These are phyloP conservation scores for Aspergillus carbonarius DNA, from an alignment of 2,329 filamentous ascomycete genomes.

Conservation along the genomic window DNA sequence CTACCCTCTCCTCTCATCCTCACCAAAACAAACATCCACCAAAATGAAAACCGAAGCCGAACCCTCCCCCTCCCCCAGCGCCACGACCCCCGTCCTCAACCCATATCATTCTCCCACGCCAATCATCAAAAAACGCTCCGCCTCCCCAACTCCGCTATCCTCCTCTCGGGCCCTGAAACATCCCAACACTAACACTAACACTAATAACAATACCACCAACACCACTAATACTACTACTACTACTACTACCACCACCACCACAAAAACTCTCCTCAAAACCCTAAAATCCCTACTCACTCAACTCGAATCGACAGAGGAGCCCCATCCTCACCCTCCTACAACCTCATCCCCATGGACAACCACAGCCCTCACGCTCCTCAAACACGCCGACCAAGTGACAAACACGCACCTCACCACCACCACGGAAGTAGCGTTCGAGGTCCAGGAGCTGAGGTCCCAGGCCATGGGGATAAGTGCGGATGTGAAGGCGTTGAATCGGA, in stretches of 20 bases:
- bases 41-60: not conserved
- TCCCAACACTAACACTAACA: no score
- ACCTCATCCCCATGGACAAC: no score
- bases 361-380: no score
- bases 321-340: not conserved
- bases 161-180: not conserved
- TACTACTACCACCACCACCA: not conserved
- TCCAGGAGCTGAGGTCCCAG: no score
- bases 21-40: not conserved
- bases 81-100: not conserved
- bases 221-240: no score
- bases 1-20: not conserved
- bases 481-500: no score
- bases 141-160: not conserved
- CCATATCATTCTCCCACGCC: not conserved
- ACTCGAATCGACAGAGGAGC: not conserved
- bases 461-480: no score
- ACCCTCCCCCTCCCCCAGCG: not conserved
- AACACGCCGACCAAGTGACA: no score
- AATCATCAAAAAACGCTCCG: not conserved
- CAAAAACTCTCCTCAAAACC: not conserved
- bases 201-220: no score
- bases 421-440: no score
- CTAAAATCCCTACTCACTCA: not conserved
- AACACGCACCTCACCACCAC: no score